Evolutionary conservation across 2,329 filamentous ascomycete species (phyloP), one percentile per base, ranked within the genome.

Genomic region (Botrytis deweyae): DNA sequence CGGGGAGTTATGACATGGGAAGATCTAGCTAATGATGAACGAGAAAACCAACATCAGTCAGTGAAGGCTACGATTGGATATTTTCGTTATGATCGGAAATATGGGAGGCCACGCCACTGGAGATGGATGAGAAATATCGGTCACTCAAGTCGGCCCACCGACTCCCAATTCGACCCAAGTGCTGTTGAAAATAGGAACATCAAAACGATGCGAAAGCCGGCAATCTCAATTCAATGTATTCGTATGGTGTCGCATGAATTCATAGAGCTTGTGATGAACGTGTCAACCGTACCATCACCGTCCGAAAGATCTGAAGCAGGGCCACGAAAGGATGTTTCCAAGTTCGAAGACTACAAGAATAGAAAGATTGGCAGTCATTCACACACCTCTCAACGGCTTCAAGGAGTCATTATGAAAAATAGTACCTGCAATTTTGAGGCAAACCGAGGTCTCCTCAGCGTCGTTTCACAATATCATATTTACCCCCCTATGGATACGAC

Each of bases 401-500:
- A 55, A n/a, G 33, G 25, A 52, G 62, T 18, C 70, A 44, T 72
- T 40, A 46, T n/a, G 25, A 58, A 38, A 42, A 42, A 42, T 5
- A 59, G 62, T 46, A 46, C 40, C 62, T 59, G 49, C 46, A 72
- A 68, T 69, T 74, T 74, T 76, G 77, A 78, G 71, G 76, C 77
- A 76, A 76, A 73, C 74, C 76, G 76, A 78, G 75, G 67, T 73
- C 63, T 74, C 77, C 77, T 77, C 77, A 79, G 76, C 72, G 52
- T 64, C 67, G 78, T 79, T 79, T 79, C 78, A 78, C 40, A 29
- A 78, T 65, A 67, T 75, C n/a, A 46, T 29, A 29, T n/a, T 18
- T 33, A 59, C 33, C 44, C 46, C 61, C 55, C 61, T 18, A 29
- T 58, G 49, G 49, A 72, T 38, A 49, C 9, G 70, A 64, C 16